phyloP scores from a whole-genome alignment of 2,329 filamentous ascomycete genomes.

The Penicillium griseofulvum region DNA sequence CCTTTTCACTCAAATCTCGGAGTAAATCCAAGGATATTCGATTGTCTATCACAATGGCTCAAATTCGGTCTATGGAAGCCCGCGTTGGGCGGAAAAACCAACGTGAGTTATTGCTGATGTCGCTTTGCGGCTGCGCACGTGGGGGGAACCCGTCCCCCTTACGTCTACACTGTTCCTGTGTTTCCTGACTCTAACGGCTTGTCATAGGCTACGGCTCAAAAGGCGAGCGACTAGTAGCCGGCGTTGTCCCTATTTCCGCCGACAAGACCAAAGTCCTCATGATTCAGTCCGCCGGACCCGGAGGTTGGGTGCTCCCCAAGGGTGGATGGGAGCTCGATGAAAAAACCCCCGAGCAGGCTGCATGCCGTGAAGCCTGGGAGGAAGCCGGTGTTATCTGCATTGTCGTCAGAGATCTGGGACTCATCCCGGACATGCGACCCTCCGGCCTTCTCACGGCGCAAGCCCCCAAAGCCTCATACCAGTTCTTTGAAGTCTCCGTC shows the following conservation, averaged over 20 bases:
- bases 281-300: conserved; percentile 86
- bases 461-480: conserved; percentile 64
- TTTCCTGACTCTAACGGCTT: conserved; percentile 19
- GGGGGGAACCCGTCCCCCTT: conserved; percentile 12
- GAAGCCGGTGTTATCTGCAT: conserved; percentile 89
- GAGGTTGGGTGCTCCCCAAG: conserved; percentile 95
- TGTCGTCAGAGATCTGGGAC: conserved; percentile 79
- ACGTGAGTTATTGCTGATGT: conserved; percentile 42
- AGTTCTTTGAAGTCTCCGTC: conserved; percentile 77
- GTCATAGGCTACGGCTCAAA: conserved; percentile 78
- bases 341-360: conserved; percentile 77
- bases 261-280: conserved; percentile 87
- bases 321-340: conserved; percentile 98
- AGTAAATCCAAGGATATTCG: conserved; percentile 5
- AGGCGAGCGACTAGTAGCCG: conserved; percentile 92
- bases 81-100: conserved; percentile 50
- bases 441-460: conserved; percentile 51
- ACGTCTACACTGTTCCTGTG: conserved; percentile 3
- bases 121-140: conserved; percentile 20
- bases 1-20: background rate
- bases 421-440: conserved; percentile 76
- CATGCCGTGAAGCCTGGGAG: conserved; percentile 91
- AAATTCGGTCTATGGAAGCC: conserved; percentile 47
- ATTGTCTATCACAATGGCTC: conserved; percentile 37
- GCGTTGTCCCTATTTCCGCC: conserved; percentile 81